Evolutionary conservation across 2,329 filamentous ascomycete species (phyloP), one percentile per base, ranked within the genome.

Genomic region (Aspergillus caelatus): DNA sequence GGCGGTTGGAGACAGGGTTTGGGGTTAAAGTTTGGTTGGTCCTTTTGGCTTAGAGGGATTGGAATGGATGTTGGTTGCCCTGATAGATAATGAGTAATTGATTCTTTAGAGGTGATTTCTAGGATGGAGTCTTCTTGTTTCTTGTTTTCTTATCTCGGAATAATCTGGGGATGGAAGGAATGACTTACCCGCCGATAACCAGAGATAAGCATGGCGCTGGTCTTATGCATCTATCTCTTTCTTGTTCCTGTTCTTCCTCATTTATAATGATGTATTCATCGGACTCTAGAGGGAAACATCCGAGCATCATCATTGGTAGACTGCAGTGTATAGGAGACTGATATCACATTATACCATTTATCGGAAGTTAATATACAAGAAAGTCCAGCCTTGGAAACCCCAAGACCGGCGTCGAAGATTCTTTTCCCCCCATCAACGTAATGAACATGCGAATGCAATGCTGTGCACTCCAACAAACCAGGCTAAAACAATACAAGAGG

Each of bases 331-430:
- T 32, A 36, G 36, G 4, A 30, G 30, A 52, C 34, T 55, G 56
- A 32, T 48, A 60, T 67, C 67, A 68, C 69, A 72, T 74, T 74
- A 74, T 70, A 70, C 68, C 68, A 72, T 64, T 68, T 68, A 72
- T 70, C 67, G 64, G 70, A 68, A 67, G 68, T 70, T 76, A 76
- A 75, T 76, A 70, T 76, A 76, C 74, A 76, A 71, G 64, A 71
- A 70, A 67, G 65, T 64, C 61, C 66, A 56, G 52, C 28, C 43
- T 46, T 57, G 46, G 46, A 50, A 10, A n/a, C 36, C 54, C 59
- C 54, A 53, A 61, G 48, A 62, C 63, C 59, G 39, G 59, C 53
- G 32, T 32, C 60, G 56, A 63, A 55, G 59, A 68, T 34, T 52
- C 26, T 52, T 32, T 32, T 32, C 10, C 48, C 48, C 21, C 48